phyloP scores from a whole-genome alignment of 805 yeast species.

The Saccharomycopsis javanensis region DNA sequence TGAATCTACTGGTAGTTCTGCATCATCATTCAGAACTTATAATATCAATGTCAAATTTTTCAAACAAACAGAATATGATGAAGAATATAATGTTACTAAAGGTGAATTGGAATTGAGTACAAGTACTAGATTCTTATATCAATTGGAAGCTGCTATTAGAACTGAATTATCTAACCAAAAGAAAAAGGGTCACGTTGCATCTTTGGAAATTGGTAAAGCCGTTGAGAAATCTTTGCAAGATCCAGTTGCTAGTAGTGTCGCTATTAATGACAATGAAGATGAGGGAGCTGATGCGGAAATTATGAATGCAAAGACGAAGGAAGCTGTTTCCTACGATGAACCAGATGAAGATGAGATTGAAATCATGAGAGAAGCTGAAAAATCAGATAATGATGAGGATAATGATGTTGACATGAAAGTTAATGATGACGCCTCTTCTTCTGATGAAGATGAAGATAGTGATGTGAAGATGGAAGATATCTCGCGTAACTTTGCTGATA shows the following conservation, averaged over 20 bases:
- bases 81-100: slow-evolving; percentile 81
- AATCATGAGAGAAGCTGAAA: slow-evolving; percentile 75
- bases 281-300: slow-evolving; percentile 56
- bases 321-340: slow-evolving; percentile 85
- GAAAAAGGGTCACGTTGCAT: slow-evolving; percentile 46
- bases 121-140: slow-evolving; percentile 51
- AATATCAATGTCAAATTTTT: slow-evolving; percentile 67
- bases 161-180: slow-evolving; percentile 79
- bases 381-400: slow-evolving; percentile 46
- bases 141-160: slow-evolving; percentile 61
- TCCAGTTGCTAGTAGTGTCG: slow-evolving; percentile 27
- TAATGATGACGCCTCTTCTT: slow-evolving; percentile 27
- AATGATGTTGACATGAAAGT: slow-evolving; percentile 29
- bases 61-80: slow-evolving; percentile 63
- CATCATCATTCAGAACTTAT: slow-evolving; percentile 58
- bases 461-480: slow-evolving; percentile 23
- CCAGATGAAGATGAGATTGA: slow-evolving; percentile 95
- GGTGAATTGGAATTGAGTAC: slow-evolving; percentile 67
- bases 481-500: slow-evolving; percentile 20
- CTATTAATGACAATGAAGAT: slow-evolving; percentile 34
- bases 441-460: slow-evolving; percentile 34
- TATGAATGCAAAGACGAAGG: slow-evolving; percentile 55
- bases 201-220: slow-evolving; percentile 51
- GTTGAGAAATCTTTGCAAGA: slow-evolving; percentile 47
- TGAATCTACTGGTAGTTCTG: slow-evolving; percentile 68